phyloP scores from a whole-genome alignment of 2,329 filamentous ascomycete species.

The Phialemoniopsis sp. region DNA sequence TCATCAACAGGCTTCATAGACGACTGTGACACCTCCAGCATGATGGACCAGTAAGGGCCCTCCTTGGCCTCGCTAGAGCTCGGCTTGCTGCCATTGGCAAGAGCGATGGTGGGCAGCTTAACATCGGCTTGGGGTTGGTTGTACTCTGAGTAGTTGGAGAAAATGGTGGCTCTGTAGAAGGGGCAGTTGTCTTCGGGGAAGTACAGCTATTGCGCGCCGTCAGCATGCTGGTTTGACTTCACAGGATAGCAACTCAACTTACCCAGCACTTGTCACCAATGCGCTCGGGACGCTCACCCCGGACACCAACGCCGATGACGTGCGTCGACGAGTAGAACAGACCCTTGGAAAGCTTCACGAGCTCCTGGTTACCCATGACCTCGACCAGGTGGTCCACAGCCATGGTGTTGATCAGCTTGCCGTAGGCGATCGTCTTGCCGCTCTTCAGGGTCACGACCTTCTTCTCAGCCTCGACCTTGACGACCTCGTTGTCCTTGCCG shows the following conservation, averaged over 20 bases:
- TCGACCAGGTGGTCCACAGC: conserved; percentile 84
- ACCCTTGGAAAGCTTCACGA: conserved; percentile 78
- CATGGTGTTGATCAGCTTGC: conserved; percentile 95
- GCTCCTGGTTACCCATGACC: conserved; percentile 81
- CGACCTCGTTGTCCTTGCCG: conserved; percentile 78
- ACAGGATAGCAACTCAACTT: conserved; percentile 22
- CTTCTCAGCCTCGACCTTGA: conserved; percentile 79
- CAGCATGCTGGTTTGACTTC: no score
- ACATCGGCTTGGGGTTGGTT: conserved; percentile 84
- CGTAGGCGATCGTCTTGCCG: conserved; percentile 84
- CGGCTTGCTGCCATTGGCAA: conserved; percentile 82
- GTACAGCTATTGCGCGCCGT: conserved; percentile 61
- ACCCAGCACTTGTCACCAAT: conserved; percentile 99
- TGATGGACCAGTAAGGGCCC: conserved; percentile 99
- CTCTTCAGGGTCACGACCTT: conserved; percentile 80
- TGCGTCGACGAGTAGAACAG: conserved; percentile 97
- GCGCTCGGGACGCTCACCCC: conserved; percentile 84
- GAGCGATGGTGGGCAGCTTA: conserved; percentile 82
- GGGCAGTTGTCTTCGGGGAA: conserved; percentile 98
- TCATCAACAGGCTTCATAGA: conserved; percentile 90
- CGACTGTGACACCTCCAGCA: conserved; percentile 97
- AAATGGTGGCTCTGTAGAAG: conserved; percentile 99
- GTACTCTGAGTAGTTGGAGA: conserved; percentile 99
- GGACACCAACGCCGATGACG: conserved; percentile 93
- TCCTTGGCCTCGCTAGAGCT: conserved; percentile 68